Conservation (phyloP, 352 stramenopile species). For the Phytophthora uliginosa region DNA sequence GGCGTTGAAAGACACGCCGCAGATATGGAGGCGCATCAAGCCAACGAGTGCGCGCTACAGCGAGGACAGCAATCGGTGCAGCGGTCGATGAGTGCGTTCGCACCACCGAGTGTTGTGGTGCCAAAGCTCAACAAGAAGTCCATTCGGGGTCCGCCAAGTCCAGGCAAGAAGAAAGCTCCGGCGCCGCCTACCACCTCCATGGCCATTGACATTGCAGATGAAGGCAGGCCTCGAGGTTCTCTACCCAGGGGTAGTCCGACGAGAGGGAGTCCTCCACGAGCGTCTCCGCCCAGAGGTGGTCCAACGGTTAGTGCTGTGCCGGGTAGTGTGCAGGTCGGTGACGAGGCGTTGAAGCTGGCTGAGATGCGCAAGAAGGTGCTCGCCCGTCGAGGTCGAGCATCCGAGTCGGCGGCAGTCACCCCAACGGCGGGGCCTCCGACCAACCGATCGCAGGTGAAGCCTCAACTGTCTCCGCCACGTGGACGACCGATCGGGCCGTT, state of each 20-base stretch:
- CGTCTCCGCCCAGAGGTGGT: neutral
- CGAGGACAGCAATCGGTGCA: slow-evolving; percentile 26
- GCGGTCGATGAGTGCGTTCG: slow-evolving; percentile 12
- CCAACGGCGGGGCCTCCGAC: slow-evolving; percentile 4
- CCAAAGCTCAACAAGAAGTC: slow-evolving; percentile 35
- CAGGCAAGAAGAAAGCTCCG: slow-evolving; percentile 7
- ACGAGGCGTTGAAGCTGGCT: slow-evolving; percentile 51
- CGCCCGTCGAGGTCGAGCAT: slow-evolving; percentile 25
- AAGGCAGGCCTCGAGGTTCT: neutral
- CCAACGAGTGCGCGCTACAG: slow-evolving; percentile 54
- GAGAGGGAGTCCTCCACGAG: neutral
- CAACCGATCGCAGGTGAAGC: slow-evolving; percentile 9
- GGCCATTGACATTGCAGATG: slow-evolving; percentile 9
- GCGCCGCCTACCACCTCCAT: slow-evolving; percentile 6
- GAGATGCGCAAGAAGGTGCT: slow-evolving; percentile 60
- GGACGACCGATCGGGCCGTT: slow-evolving; percentile 10
- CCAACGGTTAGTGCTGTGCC: slow-evolving; percentile 1
- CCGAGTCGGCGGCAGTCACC: slow-evolving; percentile 4
- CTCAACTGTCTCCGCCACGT: slow-evolving; percentile 22
- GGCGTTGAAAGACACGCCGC: slow-evolving; percentile 46
- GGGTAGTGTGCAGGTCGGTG: slow-evolving; percentile 16
- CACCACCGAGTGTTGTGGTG: slow-evolving; percentile 13
- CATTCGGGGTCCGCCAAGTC: slow-evolving; percentile 19
- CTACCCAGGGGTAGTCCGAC: neutral
- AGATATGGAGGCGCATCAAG: slow-evolving; percentile 52